Percentiles rank a stretch among this genome's conserved stretches.
Conservation (phyloP, 2,329 filamentous ascomycete species). For the Bisporella sp. region DNA sequence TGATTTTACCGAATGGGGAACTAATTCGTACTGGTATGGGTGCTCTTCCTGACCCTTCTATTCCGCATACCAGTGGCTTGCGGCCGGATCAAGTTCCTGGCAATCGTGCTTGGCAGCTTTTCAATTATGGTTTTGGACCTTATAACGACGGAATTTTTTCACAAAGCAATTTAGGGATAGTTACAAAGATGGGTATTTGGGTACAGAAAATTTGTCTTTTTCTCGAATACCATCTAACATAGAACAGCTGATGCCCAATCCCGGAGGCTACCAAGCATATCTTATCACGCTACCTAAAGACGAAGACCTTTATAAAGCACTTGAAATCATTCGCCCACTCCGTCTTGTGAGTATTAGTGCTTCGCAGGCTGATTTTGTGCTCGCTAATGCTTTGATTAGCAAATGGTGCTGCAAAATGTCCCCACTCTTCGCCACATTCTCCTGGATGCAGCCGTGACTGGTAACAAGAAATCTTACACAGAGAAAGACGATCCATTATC, state of each 20-base stretch:
- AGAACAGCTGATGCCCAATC: constrained; percentile 42
- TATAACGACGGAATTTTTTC: constrained; percentile 40
- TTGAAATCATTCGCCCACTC: constrained; percentile 39
- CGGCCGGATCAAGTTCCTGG: constrained; percentile 24
- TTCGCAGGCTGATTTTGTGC: not conserved
- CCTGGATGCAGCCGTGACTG: constrained; percentile 29
- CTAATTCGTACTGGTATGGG: constrained; percentile 41
- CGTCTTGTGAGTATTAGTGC: constrained; percentile 20
- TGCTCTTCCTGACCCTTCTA: constrained; percentile 25
- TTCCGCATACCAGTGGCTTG: constrained; percentile 1
- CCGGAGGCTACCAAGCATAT: constrained; percentile 38
- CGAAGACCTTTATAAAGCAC: constrained; percentile 5
- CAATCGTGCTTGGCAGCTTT: constrained; percentile 33
- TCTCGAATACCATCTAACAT: no score
- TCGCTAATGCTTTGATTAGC: constrained; percentile 10
- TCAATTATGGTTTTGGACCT: constrained; percentile 34
- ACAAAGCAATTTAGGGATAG: constrained; percentile 44
- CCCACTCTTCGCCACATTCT: constrained; percentile 25
- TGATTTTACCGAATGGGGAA: constrained; percentile 39
- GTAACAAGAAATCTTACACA: constrained; percentile 28
- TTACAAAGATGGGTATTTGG: constrained; percentile 44
- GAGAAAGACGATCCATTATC: constrained; percentile 27
- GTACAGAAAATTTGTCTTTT: not conserved
- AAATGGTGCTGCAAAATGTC: constrained; percentile 36
- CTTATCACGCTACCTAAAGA: constrained; percentile 37